These are phyloP conservation scores for Oxyria digyna DNA, from an alignment of 148 eudicot genomes.

Conservation along the genomic window DNA sequence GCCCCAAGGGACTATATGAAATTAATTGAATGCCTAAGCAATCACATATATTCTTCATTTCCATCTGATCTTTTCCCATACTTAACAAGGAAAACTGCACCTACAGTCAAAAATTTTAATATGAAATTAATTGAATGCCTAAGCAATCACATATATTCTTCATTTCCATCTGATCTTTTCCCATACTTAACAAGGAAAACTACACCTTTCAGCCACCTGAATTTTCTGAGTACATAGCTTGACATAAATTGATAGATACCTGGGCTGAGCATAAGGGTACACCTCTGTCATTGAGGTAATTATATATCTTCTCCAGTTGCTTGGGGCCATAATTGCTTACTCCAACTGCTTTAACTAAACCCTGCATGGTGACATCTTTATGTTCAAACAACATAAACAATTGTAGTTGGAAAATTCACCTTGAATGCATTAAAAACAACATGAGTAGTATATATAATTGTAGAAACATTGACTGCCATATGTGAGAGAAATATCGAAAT, in stretches of 20 bases:
- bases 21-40: constrained; percentile 62
- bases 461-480: neutral
- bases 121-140: constrained; percentile 1
- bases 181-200: constrained; percentile 77
- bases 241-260: constrained; percentile 23
- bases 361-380: constrained; percentile 32
- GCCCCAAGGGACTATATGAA: constrained; percentile 84
- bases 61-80: constrained; percentile 78
- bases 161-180: constrained; percentile 78
- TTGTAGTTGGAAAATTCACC: neutral
- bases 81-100: constrained; percentile 87
- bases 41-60: constrained; percentile 64
- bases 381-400: neutral
- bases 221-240: neutral
- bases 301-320: constrained; percentile 71
- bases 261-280: constrained; percentile 90
- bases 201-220: constrained; percentile 43
- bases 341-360: constrained; percentile 86
- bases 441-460: neutral
- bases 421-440: neutral
- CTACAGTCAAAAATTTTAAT: constrained; percentile 20
- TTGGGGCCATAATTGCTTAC: constrained; percentile 97
- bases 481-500: neutral
- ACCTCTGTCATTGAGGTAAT: constrained; percentile 66
- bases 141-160: constrained; percentile 11